Evolutionary conservation across 2,329 filamentous ascomycete genomes (phyloP).

Genomic region (Colletotrichum sp.): DNA sequence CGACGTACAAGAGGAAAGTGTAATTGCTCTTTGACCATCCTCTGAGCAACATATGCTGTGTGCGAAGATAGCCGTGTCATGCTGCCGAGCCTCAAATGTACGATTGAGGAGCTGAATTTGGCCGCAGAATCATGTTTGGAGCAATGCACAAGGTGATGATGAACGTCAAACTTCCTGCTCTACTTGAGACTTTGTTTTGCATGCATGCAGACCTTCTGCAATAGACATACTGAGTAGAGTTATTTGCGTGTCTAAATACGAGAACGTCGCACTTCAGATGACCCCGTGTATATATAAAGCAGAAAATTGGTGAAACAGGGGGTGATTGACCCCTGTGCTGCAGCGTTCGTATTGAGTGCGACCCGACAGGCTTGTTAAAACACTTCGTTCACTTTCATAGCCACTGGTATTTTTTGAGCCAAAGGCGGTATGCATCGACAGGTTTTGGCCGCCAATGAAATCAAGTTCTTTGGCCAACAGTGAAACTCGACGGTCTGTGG

Average conservation of each 20-base stretch:
- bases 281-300: background rate
- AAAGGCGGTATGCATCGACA: background rate
- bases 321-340: background rate
- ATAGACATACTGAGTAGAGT: background rate
- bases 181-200: background rate
- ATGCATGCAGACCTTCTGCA: background rate
- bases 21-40: background rate
- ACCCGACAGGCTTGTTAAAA: background rate
- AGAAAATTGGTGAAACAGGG: background rate
- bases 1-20: fast-evolving
- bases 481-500: background rate
- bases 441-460: background rate
- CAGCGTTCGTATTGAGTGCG: background rate
- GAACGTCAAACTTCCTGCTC: background rate
- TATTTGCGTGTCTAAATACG: background rate
- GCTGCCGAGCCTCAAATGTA: background rate
- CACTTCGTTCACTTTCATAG: background rate
- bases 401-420: background rate
- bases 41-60: background rate
- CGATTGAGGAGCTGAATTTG: background rate
- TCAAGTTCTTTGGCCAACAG: background rate
- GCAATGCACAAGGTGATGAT: background rate
- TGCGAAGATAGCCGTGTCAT: background rate
- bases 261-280: background rate
- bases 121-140: too few relatives aligned